Base-by-base conservation (phyloP, 2,329 filamentous ascomycete genomes). In the Sclerotinia borealis region DNA sequence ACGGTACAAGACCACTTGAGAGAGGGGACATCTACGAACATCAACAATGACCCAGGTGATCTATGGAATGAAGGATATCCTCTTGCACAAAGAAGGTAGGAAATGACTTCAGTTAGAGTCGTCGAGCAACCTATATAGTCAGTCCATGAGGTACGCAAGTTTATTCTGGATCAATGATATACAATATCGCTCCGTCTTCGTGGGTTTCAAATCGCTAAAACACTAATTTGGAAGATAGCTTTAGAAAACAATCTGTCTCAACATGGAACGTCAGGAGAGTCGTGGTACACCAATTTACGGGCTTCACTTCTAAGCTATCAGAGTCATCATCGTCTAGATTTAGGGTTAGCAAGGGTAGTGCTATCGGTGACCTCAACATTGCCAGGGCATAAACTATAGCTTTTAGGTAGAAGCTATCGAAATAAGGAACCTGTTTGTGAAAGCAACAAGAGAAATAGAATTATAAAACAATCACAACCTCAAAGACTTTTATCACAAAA, bases 21-120 rank as follows among this genome's bases (percentile, higher is more conserved):
- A 84, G 86, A 67, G 85, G 85, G 50, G 90, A 96, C 73, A 96
- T 96, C 41, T 91, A 93, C 60, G 88, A 95, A 59, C 68, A 71
- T 22, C 67, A 71, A 50, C 47, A 41, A 55, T 15, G 48, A 59
- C 43, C 22, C 3, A 58, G 27, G 13, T 29, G n/a, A 31, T 36
- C 54, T 45, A 25, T 34, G 1, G 54, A 58, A 25, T 58, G 54
- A 56, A 56, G 13, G 3, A 41, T 17, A 56, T 34, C 15, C 27
- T 34, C 41, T 50, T 17, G 31, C 11, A 15, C 7, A 31, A 55
- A 19, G 7, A 45, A 34, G n/a, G 29, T 19, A 8, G 10, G 4
- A 36, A 13, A 22, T 34, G 48, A 31, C 48, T 34, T 22, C 10
- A 45, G 29, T 13, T n/a, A 22, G 34, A 22, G 7, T 17, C 52